Conservation (phyloP, 2,329 filamentous ascomycete species). For the Colletotrichum endophyticum region DNA sequence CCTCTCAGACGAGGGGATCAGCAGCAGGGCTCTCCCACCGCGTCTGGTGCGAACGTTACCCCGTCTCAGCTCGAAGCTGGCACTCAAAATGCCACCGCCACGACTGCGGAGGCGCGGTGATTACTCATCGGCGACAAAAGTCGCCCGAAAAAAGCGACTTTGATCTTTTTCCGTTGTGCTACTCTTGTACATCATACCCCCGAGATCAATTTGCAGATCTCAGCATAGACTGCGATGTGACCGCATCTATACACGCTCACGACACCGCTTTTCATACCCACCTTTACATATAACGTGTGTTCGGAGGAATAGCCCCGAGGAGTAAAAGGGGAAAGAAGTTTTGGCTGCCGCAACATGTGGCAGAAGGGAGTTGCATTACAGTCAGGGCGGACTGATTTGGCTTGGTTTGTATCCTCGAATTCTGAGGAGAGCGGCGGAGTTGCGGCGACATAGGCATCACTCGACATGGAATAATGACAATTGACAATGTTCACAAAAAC, state of each 20-base stretch:
- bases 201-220: constrained; percentile 17
- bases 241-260: constrained; percentile 8
- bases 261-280: constrained; percentile 18
- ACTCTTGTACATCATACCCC: constrained; percentile 20
- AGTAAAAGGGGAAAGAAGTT: not conserved
- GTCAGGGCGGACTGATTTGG: constrained; percentile 8
- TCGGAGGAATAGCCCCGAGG: not conserved
- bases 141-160: not conserved
- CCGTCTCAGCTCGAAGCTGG: constrained; percentile 55
- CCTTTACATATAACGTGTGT: constrained; percentile 8
- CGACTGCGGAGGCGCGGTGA: constrained; percentile 13
- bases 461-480: constrained; percentile 21
- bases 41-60: constrained; percentile 38
- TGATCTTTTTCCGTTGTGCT: constrained; percentile 14
- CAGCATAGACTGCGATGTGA: constrained; percentile 9
- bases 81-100: constrained; percentile 27
- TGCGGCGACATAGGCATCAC: constrained; percentile 21
- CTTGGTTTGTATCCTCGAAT: constrained; percentile 21
- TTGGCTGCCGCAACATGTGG: not conserved
- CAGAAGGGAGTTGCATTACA: not conserved
- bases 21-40: constrained; percentile 21
- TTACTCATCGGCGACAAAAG: not conserved
- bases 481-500: constrained; percentile 8
- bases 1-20: constrained; percentile 23
- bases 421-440: constrained; percentile 23